phyloP scores from a whole-genome alignment of 257 asterid species.

The Nicotiana tabacum region DNA sequence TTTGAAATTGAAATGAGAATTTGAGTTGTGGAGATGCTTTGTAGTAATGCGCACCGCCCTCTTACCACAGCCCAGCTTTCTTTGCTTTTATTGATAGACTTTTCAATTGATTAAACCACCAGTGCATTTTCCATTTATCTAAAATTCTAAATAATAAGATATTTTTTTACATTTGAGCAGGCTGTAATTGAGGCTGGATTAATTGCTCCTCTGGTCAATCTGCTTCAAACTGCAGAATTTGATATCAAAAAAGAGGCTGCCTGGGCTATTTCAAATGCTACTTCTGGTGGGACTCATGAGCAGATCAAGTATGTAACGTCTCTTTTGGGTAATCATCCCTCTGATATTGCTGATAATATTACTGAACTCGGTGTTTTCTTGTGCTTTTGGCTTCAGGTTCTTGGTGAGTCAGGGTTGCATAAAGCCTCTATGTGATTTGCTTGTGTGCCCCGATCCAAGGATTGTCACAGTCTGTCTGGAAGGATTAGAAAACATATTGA shows the following conservation, averaged over 20 bases:
- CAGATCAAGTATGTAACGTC: constrained; percentile 55
- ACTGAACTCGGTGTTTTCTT: constrained; percentile 1
- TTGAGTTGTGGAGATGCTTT: neutral
- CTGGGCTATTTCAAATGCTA: constrained; percentile 94
- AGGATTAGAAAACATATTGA: constrained; percentile 88
- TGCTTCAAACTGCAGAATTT: constrained; percentile 82
- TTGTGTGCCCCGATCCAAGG: constrained; percentile 83
- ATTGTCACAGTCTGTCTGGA: constrained; percentile 79
- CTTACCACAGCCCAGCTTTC: neutral
- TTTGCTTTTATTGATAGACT: neutral
- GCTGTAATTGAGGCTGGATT: constrained; percentile 80
- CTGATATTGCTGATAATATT: neutral
- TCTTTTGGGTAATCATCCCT: neutral
- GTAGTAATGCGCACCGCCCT: neutral
- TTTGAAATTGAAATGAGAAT: neutral
- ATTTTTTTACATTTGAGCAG: constrained; percentile 30
- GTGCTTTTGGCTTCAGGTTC: constrained; percentile 36
- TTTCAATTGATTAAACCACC: neutral
- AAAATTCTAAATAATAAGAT: too few relatives aligned
- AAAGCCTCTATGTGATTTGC: constrained; percentile 82
- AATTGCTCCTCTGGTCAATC: constrained; percentile 64
- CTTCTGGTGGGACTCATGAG: constrained; percentile 87
- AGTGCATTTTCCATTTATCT: neutral
- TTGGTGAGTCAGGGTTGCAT: constrained; percentile 76
- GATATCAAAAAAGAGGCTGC: constrained; percentile 97